Conservation (phyloP, 2,329 filamentous ascomycete genomes). For the Rhynchosporium agropyri region DNA sequence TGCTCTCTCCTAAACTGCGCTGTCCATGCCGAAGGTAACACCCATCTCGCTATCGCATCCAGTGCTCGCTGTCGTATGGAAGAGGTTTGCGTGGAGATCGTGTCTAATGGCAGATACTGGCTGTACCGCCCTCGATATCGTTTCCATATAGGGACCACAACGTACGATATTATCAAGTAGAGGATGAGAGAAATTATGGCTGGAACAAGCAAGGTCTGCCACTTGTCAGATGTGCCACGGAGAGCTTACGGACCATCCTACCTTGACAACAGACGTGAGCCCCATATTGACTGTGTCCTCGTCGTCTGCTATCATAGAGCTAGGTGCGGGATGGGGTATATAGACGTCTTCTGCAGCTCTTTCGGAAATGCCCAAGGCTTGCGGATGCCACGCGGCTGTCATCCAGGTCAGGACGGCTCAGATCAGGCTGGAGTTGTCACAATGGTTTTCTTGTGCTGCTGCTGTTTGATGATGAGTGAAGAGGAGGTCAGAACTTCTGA, state of each 20-base stretch:
- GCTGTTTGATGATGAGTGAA: not conserved
- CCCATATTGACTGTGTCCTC: conserved; percentile 34
- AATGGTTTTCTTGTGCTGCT: not conserved
- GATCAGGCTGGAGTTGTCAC: not conserved
- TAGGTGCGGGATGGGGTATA: conserved; percentile 40
- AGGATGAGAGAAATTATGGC: conserved; percentile 70
- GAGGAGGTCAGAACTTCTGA: too few relatives aligned
- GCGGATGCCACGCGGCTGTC: conserved; percentile 22
- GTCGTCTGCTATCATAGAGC: conserved; percentile 39
- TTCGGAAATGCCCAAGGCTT: conserved; percentile 9
- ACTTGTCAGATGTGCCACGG: conserved; percentile 22
- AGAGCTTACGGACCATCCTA: conserved; percentile 20
- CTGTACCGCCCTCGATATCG: conserved; percentile 71
- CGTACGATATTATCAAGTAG: conserved; percentile 67
- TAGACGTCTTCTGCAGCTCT: conserved; percentile 29
- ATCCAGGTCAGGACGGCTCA: conserved; percentile 2
- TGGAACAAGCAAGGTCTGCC: conserved; percentile 69
- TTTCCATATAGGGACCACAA: conserved; percentile 69
- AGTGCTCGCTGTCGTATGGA: conserved; percentile 57
- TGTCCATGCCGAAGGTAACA: conserved; percentile 54
- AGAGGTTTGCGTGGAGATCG: conserved; percentile 59
- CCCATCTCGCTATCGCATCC: conserved; percentile 45
- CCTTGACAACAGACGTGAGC: conserved; percentile 40
- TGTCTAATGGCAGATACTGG: conserved; percentile 72
- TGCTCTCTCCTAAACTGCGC: conserved; percentile 47